phyloP scores from a whole-genome alignment of 2,329 filamentous ascomycete species.

The Neoarthrinium moseri region DNA sequence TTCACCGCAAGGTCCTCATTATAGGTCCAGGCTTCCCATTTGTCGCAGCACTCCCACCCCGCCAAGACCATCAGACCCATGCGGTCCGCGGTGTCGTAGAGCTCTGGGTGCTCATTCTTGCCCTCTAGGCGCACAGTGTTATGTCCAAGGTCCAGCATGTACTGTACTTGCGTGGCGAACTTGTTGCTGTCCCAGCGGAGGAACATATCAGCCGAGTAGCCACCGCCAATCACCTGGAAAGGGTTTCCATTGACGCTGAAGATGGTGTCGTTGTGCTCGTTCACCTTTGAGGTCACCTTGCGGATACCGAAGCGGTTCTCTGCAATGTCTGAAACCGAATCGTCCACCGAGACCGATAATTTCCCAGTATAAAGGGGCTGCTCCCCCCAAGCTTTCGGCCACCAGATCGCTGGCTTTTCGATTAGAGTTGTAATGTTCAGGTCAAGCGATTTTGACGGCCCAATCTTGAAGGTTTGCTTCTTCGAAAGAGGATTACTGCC shows the following conservation, averaged over 20 bases:
- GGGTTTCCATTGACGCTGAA: constrained; percentile 56
- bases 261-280: constrained; percentile 50
- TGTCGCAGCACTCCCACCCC: constrained; percentile 68
- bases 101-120: constrained; percentile 60
- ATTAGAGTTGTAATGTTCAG: constrained; percentile 37
- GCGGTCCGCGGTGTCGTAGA: constrained; percentile 58
- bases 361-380: constrained; percentile 49
- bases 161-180: constrained; percentile 47
- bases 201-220: constrained; percentile 62
- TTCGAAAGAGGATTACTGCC: constrained; percentile 22
- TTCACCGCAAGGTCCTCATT: constrained; percentile 49
- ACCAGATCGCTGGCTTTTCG: constrained; percentile 53
- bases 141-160: constrained; percentile 59
- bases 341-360: constrained; percentile 24
- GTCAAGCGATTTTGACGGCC: constrained; percentile 34
- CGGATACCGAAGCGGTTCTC: constrained; percentile 50
- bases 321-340: constrained; percentile 29
- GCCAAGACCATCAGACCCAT: constrained; percentile 61
- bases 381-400: constrained; percentile 58
- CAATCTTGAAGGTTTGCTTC: constrained; percentile 33
- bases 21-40: constrained; percentile 65
- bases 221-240: constrained; percentile 61
- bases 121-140: constrained; percentile 65
- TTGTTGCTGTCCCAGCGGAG: constrained; percentile 52
- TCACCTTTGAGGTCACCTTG: constrained; percentile 50